Evolutionary conservation across 1,284 basidiomycete genomes (phyloP).

Genomic region (Spongispora temasekensis): DNA sequence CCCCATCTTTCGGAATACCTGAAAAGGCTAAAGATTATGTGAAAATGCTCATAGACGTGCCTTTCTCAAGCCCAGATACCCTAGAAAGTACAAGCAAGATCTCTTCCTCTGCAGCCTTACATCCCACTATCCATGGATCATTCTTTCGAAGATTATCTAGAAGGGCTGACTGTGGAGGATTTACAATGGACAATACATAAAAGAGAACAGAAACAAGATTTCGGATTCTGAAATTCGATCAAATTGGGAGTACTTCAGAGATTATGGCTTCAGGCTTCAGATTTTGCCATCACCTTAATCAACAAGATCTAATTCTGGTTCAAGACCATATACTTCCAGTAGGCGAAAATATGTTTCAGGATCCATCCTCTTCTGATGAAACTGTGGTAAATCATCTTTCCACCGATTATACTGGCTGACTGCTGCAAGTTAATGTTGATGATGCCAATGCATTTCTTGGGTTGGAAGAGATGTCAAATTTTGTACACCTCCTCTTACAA

Average conservation of each 20-base stretch:
- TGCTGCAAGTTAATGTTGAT: too few relatives aligned
- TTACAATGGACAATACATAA: too few relatives aligned
- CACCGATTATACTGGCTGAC: too few relatives aligned
- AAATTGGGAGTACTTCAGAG: conserved; percentile 8
- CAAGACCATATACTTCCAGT: too few relatives aligned
- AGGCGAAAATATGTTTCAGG: too few relatives aligned
- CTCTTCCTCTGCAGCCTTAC: not conserved
- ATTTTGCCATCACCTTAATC: conserved; percentile 7
- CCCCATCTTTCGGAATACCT: not conserved
- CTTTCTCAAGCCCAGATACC: not conserved
- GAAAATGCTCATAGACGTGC: not conserved
- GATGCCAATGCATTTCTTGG: too few relatives aligned
- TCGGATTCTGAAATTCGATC: not conserved
- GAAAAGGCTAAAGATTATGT: not conserved
- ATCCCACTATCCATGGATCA: not conserved
- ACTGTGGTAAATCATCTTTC: too few relatives aligned
- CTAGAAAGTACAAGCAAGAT: not conserved
- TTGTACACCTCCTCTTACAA: too few relatives aligned
- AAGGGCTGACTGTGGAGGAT: too few relatives aligned
- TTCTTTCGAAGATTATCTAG: too few relatives aligned
- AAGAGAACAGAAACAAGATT: too few relatives aligned
- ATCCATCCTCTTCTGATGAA: conserved; percentile 4
- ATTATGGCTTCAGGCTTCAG: conserved; percentile 9
- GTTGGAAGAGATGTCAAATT: too few relatives aligned
- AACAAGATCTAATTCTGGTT: conserved; percentile 2